Base-by-base conservation (phyloP, 805 yeast species). In the Candida tibetensis region DNA sequence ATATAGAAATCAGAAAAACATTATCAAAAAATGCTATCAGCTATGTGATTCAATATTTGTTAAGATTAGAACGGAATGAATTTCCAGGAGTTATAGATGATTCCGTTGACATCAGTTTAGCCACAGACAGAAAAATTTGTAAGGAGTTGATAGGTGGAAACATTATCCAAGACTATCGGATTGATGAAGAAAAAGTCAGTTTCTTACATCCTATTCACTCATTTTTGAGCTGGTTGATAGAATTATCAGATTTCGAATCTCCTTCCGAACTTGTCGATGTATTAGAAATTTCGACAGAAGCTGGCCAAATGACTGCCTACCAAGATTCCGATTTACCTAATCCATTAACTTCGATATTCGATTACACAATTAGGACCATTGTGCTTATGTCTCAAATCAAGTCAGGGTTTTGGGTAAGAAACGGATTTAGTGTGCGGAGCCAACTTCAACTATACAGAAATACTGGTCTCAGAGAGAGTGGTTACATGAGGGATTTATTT, bases 371-470 rank as follows among this genome's bases (percentile, higher is more conserved):
- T 15, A 71, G 95, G 40, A 82, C 90, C 0, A 54, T 88, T 19
- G 96, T 86, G 0, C 60, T 86, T 6, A 61, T 87, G 46, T 79
- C 96, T 0, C 97, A 93, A 52, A 85, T 91, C 6, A 82, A 86
- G 43, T 80, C 85, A 0, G 96, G 96, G 0, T 75, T 84, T 40
- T 91, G 98, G 98, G 96, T 91, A 0, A 75, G 98, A 52, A 91
- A 91, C 60, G 99, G 99, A 0, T 74, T 78, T 41, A 82, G 90
- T 28, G 80, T 88, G 4, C 72, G 84, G 28, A 79, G 81, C 17
- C 98, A 91, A 54, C 71, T 85, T 46, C 83, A 81, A 48, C 79
- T 89, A 40, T 91, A 91, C 57, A 75, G 84, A 28, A 82, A 78
- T 41, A 75, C 89, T 9, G 85, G 88, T 3, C 71, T 90, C 34